Evolutionary conservation across 129 eudicot genomes (phyloP), one percentile per base, ranked within the genome.

Genomic region (Chrysanthemum seticuspe): DNA sequence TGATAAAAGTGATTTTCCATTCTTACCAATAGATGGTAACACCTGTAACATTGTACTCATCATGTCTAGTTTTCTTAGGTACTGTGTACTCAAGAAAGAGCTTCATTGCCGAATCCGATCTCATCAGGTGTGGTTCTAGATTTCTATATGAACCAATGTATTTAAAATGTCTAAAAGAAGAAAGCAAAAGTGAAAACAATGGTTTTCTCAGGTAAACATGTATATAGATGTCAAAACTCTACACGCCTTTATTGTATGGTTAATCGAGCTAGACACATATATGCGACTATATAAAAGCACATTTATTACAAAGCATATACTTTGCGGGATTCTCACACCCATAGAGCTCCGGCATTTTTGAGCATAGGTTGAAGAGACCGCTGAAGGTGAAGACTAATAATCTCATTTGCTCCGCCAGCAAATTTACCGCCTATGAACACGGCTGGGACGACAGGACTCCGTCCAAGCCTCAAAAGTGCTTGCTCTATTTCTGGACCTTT

Each of bases 331-430:
- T n/a, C 25, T 81, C 76, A 89, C 72, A 89, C 84, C 91, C 91
- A 89, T 40, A 89, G 27, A 67, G 96, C 91, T 23, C 96, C 96
- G 0, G 96, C 96, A 54, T 81, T 73, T 13, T 8, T 86, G 25
- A 89, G 87, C 87, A 81, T 82, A 4, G 89, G 89, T 74, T 73
- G 82, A 12, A 89, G 74, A 48, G 88, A 23, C 34, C 86, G 45
- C 2, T 72, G 73, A 50, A 89, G 87, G 55, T 91, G 97, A 65
- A 91, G 95, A 58, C 87, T 85, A 78, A 85, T 87, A 34, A 91
- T 68, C 48, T 91, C 95, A 63, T 78, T 88, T 0, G 85, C 87
- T n/a, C 97, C 97, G 12, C 97, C 97, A 6, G 84, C 88, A 25
- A 84, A 68, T 57, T 91, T 76, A 9, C 94, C 95, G 21, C 95